phyloP scores from a whole-genome alignment of 805 yeast species.

The Peterozyma xylosa region DNA sequence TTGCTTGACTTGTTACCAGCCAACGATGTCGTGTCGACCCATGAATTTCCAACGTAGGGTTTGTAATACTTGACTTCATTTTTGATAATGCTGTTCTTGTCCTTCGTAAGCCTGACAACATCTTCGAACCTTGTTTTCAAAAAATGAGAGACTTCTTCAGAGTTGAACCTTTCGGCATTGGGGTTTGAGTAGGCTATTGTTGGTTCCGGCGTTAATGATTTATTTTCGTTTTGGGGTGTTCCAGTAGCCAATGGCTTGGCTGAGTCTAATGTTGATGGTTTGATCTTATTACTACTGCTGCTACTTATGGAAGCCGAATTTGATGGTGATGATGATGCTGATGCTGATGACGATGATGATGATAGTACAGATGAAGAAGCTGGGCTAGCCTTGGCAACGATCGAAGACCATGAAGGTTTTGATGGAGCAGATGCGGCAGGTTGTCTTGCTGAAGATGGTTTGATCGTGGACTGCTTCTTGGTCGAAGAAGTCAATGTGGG shows the following conservation, averaged over 20 bases:
- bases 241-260: too few species aligned
- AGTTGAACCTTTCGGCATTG: background rate
- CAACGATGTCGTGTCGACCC: background rate
- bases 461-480: too few species aligned
- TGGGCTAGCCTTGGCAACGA: background rate
- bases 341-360: background rate
- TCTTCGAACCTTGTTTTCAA: background rate
- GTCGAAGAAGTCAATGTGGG: too few species aligned
- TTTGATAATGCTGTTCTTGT: slow-evolving; percentile 1
- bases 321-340: background rate
- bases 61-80: slow-evolving; percentile 1
- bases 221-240: background rate
- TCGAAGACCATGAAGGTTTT: background rate
- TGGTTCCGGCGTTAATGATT: slow-evolving; percentile 1
- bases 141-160: background rate
- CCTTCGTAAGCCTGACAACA: background rate
- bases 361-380: background rate
- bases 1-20: background rate
- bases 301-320: too few species aligned
- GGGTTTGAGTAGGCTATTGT: background rate
- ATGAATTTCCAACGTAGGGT: background rate
- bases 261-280: too few species aligned
- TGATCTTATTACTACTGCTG: too few species aligned
- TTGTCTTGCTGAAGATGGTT: background rate
- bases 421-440: background rate